Evolutionary conservation across 345 rosid species (phyloP), one percentile per base, ranked within the genome.

Genomic region (Cardamine occulta): DNA sequence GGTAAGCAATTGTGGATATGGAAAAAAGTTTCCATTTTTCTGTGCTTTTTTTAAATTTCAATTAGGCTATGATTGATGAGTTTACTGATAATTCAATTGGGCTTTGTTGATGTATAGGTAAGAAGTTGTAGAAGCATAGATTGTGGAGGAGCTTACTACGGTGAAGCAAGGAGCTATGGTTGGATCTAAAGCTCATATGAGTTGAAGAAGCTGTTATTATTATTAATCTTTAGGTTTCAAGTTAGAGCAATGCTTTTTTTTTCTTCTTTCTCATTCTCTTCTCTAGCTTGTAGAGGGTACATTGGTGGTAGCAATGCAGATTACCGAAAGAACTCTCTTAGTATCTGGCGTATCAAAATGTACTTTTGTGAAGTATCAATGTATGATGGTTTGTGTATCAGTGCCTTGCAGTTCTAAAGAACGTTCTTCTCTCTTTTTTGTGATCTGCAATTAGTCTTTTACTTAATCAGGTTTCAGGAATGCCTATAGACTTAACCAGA

Each of bases 301-400:
- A 48, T 72, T 77, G 48, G 55, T 77, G 53, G 48, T 72, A 72
- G 73, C 56, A 57, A 78, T 58, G 68, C 57, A 73, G 65, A 66
- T 73, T 72, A 61, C 53, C 3, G 15, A 31, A 78, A 51, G 53
- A 66, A 60, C 64, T 60, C 74, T 58, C 29, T 15, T 77, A 64
- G 72, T 77, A 56, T 72, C 77, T 73, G 52, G 66, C 78, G 15
- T 73, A 61, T 79, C 63, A 67, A 73, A 11, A 42, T 79, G 78
- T 79, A 67, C 70, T 73, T 48, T 66, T 73, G 78, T 79, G 74
- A 79, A 79, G 78, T 79, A 61, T 78, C 64, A 72, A 79, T 79
- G 74, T 79, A 73, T 67, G 68, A 72, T 78, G 73, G 76, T 64
- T 71, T 77, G 48, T 77, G 80, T 65, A 70, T 71, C 66, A 61